Conservation (phyloP, 2,329 filamentous ascomycete species). For the Colletotrichum gigasporum region DNA sequence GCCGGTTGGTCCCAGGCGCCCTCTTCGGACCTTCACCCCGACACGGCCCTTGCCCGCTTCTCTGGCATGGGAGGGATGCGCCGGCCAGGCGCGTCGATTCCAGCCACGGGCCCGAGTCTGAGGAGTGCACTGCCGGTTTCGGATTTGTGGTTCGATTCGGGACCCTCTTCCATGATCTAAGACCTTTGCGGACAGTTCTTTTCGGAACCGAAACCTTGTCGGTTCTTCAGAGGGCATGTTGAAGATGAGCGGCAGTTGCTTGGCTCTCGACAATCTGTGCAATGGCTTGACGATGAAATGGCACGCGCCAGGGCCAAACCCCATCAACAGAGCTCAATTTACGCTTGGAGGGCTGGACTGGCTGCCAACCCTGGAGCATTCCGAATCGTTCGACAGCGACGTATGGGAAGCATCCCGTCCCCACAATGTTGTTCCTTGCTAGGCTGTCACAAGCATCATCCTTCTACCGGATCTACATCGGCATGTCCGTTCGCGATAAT, state of each 20-base stretch:
- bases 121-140: slow-evolving; percentile 7
- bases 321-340: no score
- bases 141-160: background rate
- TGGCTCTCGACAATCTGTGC: no score
- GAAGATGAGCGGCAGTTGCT: background rate
- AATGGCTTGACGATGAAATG: no score
- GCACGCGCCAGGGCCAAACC: background rate
- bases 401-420: no score
- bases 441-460: background rate
- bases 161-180: background rate
- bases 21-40: background rate
- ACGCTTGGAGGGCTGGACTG: no score
- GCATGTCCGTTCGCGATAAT: slow-evolving; percentile 12
- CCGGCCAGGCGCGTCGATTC: background rate
- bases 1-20: background rate
- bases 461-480: background rate
- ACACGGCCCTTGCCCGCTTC: background rate
- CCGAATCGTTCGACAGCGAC: no score
- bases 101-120: background rate
- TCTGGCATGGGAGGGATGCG: slow-evolving; percentile 14
- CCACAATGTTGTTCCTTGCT: background rate
- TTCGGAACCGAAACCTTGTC: background rate
- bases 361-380: no score
- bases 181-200: background rate
- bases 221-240: background rate